These are phyloP conservation scores for Botryotinia calthae DNA, from an alignment of 2,329 filamentous ascomycete genomes.

Conservation along the genomic window DNA sequence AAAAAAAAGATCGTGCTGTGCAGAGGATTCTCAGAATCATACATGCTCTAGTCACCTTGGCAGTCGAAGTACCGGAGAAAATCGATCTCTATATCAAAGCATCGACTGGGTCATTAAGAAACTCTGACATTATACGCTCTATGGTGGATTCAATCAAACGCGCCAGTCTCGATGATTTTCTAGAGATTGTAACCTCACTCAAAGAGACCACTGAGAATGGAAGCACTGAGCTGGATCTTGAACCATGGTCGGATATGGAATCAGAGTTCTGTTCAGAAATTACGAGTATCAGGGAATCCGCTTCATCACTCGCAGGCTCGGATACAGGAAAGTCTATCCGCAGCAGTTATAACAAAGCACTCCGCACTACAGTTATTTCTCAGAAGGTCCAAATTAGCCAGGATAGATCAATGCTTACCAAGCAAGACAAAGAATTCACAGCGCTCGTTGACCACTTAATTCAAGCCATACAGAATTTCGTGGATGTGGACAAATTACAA, in stretches of 20 bases:
- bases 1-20: constrained; percentile 43
- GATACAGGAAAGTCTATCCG: constrained; percentile 54
- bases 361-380: constrained; percentile 75
- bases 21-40: constrained; percentile 49
- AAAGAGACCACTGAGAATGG: constrained; percentile 35
- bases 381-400: constrained; percentile 79
- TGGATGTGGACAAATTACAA: constrained; percentile 40
- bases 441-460: constrained; percentile 58
- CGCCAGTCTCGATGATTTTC: constrained; percentile 52
- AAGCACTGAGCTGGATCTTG: constrained; percentile 29
- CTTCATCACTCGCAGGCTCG: constrained; percentile 46
- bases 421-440: constrained; percentile 70
- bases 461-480: constrained; percentile 48
- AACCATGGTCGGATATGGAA: constrained; percentile 36
- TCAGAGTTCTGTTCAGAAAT: constrained; percentile 28
- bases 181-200: constrained; percentile 45
- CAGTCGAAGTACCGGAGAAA: constrained; percentile 24
- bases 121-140: constrained; percentile 52
- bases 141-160: constrained; percentile 52
- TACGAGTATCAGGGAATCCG: constrained; percentile 42
- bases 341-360: constrained; percentile 70
- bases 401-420: constrained; percentile 67
- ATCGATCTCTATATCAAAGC: constrained; percentile 60
- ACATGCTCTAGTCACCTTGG: constrained; percentile 44
- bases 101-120: constrained; percentile 52